phyloP scores from a whole-genome alignment of 805 yeast genomes.

The Ogataea pilisensis region DNA sequence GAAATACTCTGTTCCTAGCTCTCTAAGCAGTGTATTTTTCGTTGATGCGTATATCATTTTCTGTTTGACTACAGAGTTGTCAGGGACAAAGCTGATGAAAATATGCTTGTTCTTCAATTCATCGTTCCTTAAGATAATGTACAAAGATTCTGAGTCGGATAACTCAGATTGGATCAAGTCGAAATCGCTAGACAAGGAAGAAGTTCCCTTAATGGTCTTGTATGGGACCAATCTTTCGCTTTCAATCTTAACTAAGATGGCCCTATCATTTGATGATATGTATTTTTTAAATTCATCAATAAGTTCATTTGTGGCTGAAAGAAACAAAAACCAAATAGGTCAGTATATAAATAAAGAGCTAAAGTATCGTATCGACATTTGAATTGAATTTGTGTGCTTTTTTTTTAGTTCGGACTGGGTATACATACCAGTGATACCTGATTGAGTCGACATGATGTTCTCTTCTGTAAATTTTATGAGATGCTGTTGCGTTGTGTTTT shows the following conservation, averaged over 20 bases:
- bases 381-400: conserved; percentile 3
- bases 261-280: conserved; percentile 29
- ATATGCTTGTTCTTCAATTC: conserved; percentile 31
- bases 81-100: conserved; percentile 86
- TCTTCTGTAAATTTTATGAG: too few species aligned
- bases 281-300: conserved; percentile 41
- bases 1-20: conserved; percentile 60
- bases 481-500: too few species aligned
- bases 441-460: conserved; percentile 55
- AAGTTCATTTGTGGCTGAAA: conserved; percentile 39
- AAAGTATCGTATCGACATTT: conserved; percentile 13
- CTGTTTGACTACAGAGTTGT: conserved; percentile 68
- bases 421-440: conserved; percentile 48
- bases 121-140: conserved; percentile 43
- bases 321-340: not conserved
- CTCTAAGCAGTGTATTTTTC: conserved; percentile 68
- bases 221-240: conserved; percentile 32
- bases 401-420: too few species aligned
- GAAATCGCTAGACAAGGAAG: conserved; percentile 34
- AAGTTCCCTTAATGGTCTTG: conserved; percentile 28
- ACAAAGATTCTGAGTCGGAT: conserved; percentile 41
- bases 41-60: conserved; percentile 96
- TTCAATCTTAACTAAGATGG: conserved; percentile 25
- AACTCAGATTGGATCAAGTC: conserved; percentile 29
- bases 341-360: conserved; percentile 10